Evolutionary conservation across 208 protist species (phyloP).

Genomic region (Trypanosomatidae sp.): DNA sequence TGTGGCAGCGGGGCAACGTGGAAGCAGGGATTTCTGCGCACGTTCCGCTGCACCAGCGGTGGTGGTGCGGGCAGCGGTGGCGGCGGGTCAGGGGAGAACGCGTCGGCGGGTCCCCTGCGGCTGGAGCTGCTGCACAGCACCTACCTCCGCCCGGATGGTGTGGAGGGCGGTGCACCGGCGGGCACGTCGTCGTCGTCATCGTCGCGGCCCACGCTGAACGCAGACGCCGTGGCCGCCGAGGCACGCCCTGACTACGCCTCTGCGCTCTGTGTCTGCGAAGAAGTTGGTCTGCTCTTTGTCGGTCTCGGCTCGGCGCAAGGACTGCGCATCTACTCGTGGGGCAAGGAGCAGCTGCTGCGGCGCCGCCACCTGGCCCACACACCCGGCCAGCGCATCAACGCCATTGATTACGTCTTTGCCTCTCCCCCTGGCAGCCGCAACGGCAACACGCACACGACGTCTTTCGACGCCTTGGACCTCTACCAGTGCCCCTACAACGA

Average conservation of each 20-base stretch:
- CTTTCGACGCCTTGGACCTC: slow-evolving; percentile 37
- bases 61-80: neutral
- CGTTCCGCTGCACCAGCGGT: slow-evolving; percentile 53
- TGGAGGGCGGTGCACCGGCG: neutral
- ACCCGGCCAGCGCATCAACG: slow-evolving; percentile 59
- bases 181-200: neutral
- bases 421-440: slow-evolving; percentile 39
- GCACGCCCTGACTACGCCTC: slow-evolving; percentile 53
- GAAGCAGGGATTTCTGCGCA: slow-evolving; percentile 55
- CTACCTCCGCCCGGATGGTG: slow-evolving; percentile 30
- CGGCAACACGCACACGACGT: slow-evolving; percentile 20
- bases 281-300: slow-evolving; percentile 77
- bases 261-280: slow-evolving; percentile 70
- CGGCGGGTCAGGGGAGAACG: slow-evolving; percentile 5
- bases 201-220: neutral
- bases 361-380: slow-evolving; percentile 66
- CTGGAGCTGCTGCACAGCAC: slow-evolving; percentile 76
- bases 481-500: slow-evolving; percentile 53
- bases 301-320: slow-evolving; percentile 59
- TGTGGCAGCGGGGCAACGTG: slow-evolving; percentile 47
- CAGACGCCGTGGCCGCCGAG: neutral
- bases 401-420: slow-evolving; percentile 74
- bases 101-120: slow-evolving; percentile 32
- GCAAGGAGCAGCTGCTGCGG: slow-evolving; percentile 64
- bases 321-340: slow-evolving; percentile 76